phyloP scores from a whole-genome alignment of 306 rosid species.

The Mimosa bimucronata region DNA sequence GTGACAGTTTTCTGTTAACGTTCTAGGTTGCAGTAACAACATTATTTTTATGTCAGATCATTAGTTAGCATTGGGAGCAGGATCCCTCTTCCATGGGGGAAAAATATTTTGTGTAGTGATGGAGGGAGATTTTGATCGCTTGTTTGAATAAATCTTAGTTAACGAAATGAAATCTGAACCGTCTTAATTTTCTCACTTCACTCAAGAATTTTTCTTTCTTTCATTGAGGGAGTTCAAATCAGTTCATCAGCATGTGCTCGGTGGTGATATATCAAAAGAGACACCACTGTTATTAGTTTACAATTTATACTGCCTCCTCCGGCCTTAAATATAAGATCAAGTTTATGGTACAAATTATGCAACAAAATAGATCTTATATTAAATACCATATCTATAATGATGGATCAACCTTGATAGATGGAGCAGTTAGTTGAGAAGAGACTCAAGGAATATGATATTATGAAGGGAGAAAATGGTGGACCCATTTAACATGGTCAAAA shows the following conservation, averaged over 20 bases:
- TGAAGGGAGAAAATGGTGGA: neutral
- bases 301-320: neutral
- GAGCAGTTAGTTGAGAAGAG: neutral
- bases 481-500: conserved; percentile 33
- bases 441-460: neutral
- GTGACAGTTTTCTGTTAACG: conserved; percentile 51
- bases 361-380: too few species aligned
- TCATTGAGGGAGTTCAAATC: neutral
- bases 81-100: neutral
- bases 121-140: neutral
- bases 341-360: too few species aligned
- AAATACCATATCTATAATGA: too few species aligned
- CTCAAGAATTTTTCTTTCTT: neutral
- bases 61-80: conserved; percentile 33
- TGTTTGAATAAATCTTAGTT: neutral
- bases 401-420: neutral
- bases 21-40: conserved; percentile 11
- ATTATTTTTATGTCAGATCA: conserved; percentile 41
- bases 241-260: neutral
- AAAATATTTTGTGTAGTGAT: neutral
- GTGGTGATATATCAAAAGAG: neutral
- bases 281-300: neutral
- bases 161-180: neutral
- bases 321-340: too few species aligned
- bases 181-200: neutral